Percentiles rank a stretch among this genome's conserved stretches.
Evolutionary conservation across 2,329 filamentous ascomycete genomes (phyloP).

Genomic region (Penicillium corylophilum): DNA sequence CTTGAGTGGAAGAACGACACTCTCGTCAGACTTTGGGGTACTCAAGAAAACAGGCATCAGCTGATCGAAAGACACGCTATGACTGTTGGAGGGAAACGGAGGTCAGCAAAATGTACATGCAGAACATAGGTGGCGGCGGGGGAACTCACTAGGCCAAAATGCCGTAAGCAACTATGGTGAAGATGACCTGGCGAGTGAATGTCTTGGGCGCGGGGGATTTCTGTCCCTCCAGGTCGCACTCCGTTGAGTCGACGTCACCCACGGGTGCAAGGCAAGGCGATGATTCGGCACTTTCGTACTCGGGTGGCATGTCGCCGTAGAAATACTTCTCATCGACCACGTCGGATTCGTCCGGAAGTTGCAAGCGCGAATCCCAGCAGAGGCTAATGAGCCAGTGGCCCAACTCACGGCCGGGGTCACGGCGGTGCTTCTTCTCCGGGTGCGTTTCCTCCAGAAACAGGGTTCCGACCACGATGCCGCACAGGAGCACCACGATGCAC

Average conservation of each 20-base stretch:
- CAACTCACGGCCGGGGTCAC: constrained; percentile 73
- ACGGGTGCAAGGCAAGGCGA: constrained; percentile 51
- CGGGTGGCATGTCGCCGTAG: constrained; percentile 63
- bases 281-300: constrained; percentile 62
- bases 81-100: constrained; percentile 55
- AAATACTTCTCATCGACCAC: constrained; percentile 41
- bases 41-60: constrained; percentile 90
- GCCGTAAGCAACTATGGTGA: constrained; percentile 87
- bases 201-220: constrained; percentile 55
- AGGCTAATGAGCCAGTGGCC: constrained; percentile 65
- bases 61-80: constrained; percentile 96
- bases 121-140: not conserved
- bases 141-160: constrained; percentile 86
- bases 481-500: constrained; percentile 72
- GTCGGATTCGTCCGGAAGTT: constrained; percentile 50
- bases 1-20: constrained; percentile 72
- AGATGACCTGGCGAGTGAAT: constrained; percentile 80
- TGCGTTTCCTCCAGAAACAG: constrained; percentile 95
- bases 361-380: constrained; percentile 29
- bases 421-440: constrained; percentile 70
- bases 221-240: constrained; percentile 43
- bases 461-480: constrained; percentile 74
- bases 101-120: constrained; percentile 49
- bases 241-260: constrained; percentile 30
- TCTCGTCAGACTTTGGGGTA: constrained; percentile 55